A percentile compares a stretch with the other conserved stretches of the same genome.
These are phyloP conservation scores for Nymphaea colorata DNA, from an alignment of 164 flowering plant species.

Conservation along the genomic window DNA sequence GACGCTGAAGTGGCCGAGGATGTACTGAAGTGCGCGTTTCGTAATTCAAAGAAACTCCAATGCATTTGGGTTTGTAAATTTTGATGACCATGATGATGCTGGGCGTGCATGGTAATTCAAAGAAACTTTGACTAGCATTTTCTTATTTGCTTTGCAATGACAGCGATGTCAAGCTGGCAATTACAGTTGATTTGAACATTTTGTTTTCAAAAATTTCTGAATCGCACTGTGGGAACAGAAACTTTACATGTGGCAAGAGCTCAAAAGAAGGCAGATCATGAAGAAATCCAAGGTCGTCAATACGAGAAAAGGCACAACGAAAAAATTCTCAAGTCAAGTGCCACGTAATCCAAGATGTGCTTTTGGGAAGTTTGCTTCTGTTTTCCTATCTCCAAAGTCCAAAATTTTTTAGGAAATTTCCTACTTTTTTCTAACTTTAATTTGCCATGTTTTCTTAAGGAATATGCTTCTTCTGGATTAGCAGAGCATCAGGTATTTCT, in stretches of 20 bases:
- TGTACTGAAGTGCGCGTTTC: slow-evolving; percentile 39
- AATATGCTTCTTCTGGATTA: too few relatives aligned
- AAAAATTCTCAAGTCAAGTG: slow-evolving; percentile 31
- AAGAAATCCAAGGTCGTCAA: slow-evolving; percentile 41
- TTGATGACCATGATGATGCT: slow-evolving; percentile 68
- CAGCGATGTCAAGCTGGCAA: too few relatives aligned
- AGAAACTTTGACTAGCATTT: not conserved
- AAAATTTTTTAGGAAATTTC: too few relatives aligned
- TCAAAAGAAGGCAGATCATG: slow-evolving; percentile 81
- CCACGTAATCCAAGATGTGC: slow-evolving; percentile 23
- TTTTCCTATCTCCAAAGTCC: too few relatives aligned
- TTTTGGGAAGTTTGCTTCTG: too few relatives aligned
- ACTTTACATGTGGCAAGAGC: slow-evolving; percentile 72
- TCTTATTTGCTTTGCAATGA: too few relatives aligned
- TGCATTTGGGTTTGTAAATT: slow-evolving; percentile 93
- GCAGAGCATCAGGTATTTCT: too few relatives aligned
- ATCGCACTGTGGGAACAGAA: slow-evolving; percentile 40
- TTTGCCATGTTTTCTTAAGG: too few relatives aligned
- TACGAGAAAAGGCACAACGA: slow-evolving; percentile 71
- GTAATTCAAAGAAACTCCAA: slow-evolving; percentile 52
- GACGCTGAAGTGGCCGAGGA: slow-evolving; percentile 1
- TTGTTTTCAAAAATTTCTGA: too few relatives aligned
- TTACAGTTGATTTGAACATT: too few relatives aligned
- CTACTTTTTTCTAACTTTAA: too few relatives aligned
- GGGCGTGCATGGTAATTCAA: slow-evolving; percentile 47